Percentiles rank a stretch among this genome's conserved stretches.
These are phyloP conservation scores for Monosporozyma yasuniensis DNA, from an alignment of 805 yeast species.

Conservation along the genomic window DNA sequence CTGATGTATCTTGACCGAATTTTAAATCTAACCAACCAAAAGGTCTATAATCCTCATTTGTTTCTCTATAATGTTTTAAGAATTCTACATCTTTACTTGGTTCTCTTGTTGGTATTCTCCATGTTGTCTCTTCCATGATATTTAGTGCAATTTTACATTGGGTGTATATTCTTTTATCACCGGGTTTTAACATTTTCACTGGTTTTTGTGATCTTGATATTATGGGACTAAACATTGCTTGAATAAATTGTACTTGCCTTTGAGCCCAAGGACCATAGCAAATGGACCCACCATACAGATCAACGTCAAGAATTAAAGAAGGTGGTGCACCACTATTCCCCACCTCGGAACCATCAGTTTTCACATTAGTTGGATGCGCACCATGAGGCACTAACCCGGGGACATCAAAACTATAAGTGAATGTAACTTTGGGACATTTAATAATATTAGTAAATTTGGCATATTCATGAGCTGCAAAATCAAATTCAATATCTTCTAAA, in stretches of 20 bases:
- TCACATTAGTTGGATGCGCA: conserved; percentile 24
- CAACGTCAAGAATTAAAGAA: conserved; percentile 50
- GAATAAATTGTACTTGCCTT: conserved; percentile 62
- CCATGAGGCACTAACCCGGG: conserved; percentile 54
- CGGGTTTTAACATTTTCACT: conserved; percentile 36
- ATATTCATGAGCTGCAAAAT: conserved; percentile 51
- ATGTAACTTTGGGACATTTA: conserved; percentile 46
- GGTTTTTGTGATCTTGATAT: conserved; percentile 49
- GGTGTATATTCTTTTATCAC: conserved; percentile 46
- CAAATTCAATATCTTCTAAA: conserved; percentile 27
- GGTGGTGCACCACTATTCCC: conserved; percentile 56
- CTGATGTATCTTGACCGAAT: conserved; percentile 43
- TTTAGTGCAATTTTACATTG: conserved; percentile 48
- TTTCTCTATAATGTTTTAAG: conserved; percentile 25
- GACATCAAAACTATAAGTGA: conserved; percentile 59
- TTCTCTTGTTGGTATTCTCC: conserved; percentile 80
- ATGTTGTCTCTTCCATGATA: conserved; percentile 53
- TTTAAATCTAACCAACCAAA: conserved; percentile 90
- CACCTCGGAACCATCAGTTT: conserved; percentile 42
- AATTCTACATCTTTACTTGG: conserved; percentile 60
- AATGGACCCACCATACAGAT: conserved; percentile 50
- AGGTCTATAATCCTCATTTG: conserved; percentile 43
- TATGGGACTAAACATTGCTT: conserved; percentile 58
- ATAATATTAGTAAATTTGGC: conserved; percentile 68
- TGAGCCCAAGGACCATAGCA: conserved; percentile 97